These are phyloP conservation scores for Beta vulgaris DNA, from an alignment of 148 eudicot genomes.

Conservation along the genomic window DNA sequence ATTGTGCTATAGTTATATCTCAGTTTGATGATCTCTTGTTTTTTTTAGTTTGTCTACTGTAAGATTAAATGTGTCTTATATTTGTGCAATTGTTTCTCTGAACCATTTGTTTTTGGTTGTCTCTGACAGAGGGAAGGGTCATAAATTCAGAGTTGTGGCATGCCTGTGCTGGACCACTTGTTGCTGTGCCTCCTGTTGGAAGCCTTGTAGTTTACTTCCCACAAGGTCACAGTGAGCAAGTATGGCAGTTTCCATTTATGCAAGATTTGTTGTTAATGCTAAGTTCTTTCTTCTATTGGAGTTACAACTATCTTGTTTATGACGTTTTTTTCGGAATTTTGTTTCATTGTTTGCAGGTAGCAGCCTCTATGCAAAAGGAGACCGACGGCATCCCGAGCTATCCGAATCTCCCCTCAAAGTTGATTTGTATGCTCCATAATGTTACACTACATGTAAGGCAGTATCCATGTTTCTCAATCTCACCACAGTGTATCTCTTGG, in stretches of 20 bases:
- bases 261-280: neutral
- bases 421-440: constrained; percentile 93
- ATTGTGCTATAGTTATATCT: neutral
- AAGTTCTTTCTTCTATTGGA: constrained; percentile 20
- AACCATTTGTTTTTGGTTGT: constrained; percentile 12
- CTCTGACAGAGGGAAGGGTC: constrained; percentile 56
- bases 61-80: neutral
- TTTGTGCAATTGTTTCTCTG: neutral
- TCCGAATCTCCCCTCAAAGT: constrained; percentile 96
- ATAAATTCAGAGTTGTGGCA: constrained; percentile 95
- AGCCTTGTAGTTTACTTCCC: constrained; percentile 97
- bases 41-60: neutral
- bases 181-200: constrained; percentile 88
- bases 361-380: constrained; percentile 95
- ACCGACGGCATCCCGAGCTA: constrained; percentile 82
- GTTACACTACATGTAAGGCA: constrained; percentile 78
- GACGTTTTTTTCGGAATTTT: too few species aligned
- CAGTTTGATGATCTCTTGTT: neutral
- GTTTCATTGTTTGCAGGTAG: constrained; percentile 63
- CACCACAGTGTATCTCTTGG: neutral
- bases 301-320: constrained; percentile 17
- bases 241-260: constrained; percentile 34
- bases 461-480: neutral
- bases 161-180: constrained; percentile 97
- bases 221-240: constrained; percentile 99